phyloP scores from a whole-genome alignment of 1,139 yeast genomes.

The Kodamaea alishanica region DNA sequence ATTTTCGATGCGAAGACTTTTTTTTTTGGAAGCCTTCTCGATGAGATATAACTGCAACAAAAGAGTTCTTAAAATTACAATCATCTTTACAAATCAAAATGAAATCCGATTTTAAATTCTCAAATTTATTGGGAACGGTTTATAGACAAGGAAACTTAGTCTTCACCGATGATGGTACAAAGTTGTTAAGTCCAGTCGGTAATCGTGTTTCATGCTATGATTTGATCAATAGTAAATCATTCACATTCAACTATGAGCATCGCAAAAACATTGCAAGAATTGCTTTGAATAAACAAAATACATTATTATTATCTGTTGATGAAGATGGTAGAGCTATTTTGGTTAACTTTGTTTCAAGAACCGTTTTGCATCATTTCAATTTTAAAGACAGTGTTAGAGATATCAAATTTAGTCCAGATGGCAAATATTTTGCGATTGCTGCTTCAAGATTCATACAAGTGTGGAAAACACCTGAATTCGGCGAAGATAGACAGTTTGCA shows the following conservation, averaged over 20 bases:
- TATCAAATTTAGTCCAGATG: constrained; percentile 84
- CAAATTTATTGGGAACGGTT: constrained; percentile 90
- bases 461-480: constrained; percentile 84
- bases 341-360: constrained; percentile 77
- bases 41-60: not conserved
- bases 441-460: constrained; percentile 80
- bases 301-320: constrained; percentile 81
- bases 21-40: no score
- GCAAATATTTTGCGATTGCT: constrained; percentile 82
- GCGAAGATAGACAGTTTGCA: constrained; percentile 82
- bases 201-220: constrained; percentile 90
- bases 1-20: no score
- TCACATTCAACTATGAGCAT: constrained; percentile 90
- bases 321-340: constrained; percentile 90
- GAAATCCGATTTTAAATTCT: constrained; percentile 57
- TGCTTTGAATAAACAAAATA: constrained; percentile 79
- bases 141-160: constrained; percentile 86
- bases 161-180: constrained; percentile 85
- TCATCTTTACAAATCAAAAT: constrained; percentile 15
- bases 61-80: not conserved
- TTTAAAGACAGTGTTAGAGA: constrained; percentile 77
- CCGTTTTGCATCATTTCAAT: constrained; percentile 93
- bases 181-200: constrained; percentile 87
- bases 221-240: constrained; percentile 76
- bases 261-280: constrained; percentile 76